Evolutionary conservation across 805 yeast genomes (phyloP).

Genomic region (Barnettozyma botsteinii): DNA sequence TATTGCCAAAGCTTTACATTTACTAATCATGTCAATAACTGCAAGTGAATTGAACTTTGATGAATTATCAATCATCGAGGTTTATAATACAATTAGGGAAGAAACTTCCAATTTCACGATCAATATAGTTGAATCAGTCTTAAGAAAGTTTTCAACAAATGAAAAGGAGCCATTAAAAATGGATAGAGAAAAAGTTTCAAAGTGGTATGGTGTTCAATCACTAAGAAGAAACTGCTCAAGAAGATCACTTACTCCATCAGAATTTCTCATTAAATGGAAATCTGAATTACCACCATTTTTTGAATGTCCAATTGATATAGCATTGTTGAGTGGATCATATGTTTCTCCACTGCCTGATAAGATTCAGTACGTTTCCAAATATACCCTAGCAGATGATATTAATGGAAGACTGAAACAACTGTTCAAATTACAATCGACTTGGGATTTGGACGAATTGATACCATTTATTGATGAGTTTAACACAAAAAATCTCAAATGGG

Average conservation of each 20-base stretch:
- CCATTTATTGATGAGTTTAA: constrained; percentile 63
- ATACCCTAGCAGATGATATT: constrained; percentile 43
- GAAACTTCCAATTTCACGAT: constrained; percentile 31
- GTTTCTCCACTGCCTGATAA: constrained; percentile 39
- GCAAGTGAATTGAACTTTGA: constrained; percentile 30
- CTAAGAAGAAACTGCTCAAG: constrained; percentile 33
- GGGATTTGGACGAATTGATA: constrained; percentile 57
- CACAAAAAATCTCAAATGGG: constrained; percentile 45
- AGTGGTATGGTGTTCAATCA: constrained; percentile 60
- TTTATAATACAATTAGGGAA: constrained; percentile 25
- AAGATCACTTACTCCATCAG: constrained; percentile 34
- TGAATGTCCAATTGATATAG: constrained; percentile 52
- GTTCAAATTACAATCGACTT: constrained; percentile 47
- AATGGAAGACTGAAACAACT: constrained; percentile 44
- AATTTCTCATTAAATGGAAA: constrained; percentile 60
- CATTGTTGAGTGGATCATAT: constrained; percentile 49
- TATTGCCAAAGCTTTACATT: constrained; percentile 30
- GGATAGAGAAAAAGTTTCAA: constrained; percentile 39
- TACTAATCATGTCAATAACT: constrained; percentile 33
- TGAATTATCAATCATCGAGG: constrained; percentile 27
- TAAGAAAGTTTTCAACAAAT: constrained; percentile 39
- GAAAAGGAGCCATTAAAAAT: constrained; percentile 30
- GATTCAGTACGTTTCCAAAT: constrained; percentile 49
- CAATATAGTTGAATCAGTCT: constrained; percentile 43
- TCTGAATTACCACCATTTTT: constrained; percentile 57